phyloP scores from a whole-genome alignment of 345 rosid species.

The Tarenaya hassleriana region DNA sequence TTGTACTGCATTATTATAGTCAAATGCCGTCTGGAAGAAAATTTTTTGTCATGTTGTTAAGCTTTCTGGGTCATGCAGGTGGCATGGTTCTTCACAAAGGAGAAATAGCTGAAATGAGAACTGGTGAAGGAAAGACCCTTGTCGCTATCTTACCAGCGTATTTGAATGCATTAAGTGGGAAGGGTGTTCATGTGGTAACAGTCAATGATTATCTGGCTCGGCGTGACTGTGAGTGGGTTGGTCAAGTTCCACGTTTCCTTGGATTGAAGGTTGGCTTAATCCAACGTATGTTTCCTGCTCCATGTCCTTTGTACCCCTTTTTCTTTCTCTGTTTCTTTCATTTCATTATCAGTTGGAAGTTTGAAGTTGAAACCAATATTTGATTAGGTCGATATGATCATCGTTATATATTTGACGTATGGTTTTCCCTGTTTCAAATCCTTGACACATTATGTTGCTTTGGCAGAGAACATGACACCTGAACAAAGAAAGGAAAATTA shows the following conservation, averaged over 20 bases:
- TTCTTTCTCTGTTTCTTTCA: not conserved
- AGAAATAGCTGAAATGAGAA: slow-evolving; percentile 95
- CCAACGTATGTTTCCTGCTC: slow-evolving; percentile 71
- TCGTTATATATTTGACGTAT: not conserved
- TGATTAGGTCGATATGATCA: not conserved
- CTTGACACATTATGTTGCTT: slow-evolving; percentile 7
- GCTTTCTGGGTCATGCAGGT: slow-evolving; percentile 38
- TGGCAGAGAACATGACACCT: slow-evolving; percentile 84
- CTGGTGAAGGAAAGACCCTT: slow-evolving; percentile 99
- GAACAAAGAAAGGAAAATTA: slow-evolving; percentile 93
- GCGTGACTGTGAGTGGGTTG: slow-evolving; percentile 99
- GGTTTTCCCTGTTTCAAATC: not conserved
- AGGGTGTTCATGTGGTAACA: slow-evolving; percentile 96
- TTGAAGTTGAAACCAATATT: not conserved
- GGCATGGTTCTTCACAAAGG: slow-evolving; percentile 98
- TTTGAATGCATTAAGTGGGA: slow-evolving; percentile 87
- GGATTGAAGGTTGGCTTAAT: slow-evolving; percentile 99
- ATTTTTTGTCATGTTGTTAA: not conserved
- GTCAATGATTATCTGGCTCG: slow-evolving; percentile 95
- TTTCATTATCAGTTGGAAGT: too few relatives aligned
- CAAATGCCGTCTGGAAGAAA: too few relatives aligned
- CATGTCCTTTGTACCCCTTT: slow-evolving; percentile 5
- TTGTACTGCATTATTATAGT: too few relatives aligned
- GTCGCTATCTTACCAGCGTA: slow-evolving; percentile 95
- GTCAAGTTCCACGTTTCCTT: slow-evolving; percentile 95